Percentiles rank a stretch among this genome's conserved stretches.
These are phyloP conservation scores for Hippophae tibetana DNA, from an alignment of 306 rosid genomes.

Conservation along the genomic window DNA sequence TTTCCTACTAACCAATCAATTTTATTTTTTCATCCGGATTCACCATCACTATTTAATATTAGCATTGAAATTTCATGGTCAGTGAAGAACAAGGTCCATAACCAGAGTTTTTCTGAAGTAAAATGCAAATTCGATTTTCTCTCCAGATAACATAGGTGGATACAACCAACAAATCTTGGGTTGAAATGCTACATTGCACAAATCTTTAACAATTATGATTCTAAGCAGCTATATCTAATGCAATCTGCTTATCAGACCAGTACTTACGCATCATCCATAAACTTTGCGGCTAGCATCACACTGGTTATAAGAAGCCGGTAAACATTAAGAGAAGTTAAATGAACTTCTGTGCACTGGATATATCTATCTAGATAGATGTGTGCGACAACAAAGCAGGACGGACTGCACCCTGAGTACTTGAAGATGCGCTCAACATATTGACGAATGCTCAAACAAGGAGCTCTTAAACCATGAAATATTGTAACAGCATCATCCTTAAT, in stretches of 20 bases:
- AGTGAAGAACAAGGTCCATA: too few relatives aligned
- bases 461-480: conserved; percentile 73
- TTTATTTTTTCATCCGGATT: too few relatives aligned
- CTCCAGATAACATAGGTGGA: too few relatives aligned
- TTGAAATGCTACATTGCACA: too few relatives aligned
- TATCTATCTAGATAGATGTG: conserved; percentile 73
- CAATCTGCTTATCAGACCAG: not conserved
- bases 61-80: too few relatives aligned
- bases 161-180: too few relatives aligned
- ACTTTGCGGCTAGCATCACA: conserved; percentile 86
- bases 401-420: conserved; percentile 91
- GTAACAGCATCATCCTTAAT: conserved; percentile 42
- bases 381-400: conserved; percentile 83
- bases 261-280: conserved; percentile 86
- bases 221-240: not conserved
- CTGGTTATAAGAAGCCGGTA: conserved; percentile 90
- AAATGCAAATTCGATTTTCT: too few relatives aligned
- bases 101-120: too few relatives aligned
- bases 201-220: too few relatives aligned
- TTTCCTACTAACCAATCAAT: too few relatives aligned
- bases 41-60: too few relatives aligned
- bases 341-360: conserved; percentile 42
- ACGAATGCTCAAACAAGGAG: conserved; percentile 59
- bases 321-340: conserved; percentile 68
- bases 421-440: conserved; percentile 79